These are phyloP conservation scores for Zygotorulaspora chibaensis DNA, from an alignment of 805 yeast genomes.

Conservation along the genomic window DNA sequence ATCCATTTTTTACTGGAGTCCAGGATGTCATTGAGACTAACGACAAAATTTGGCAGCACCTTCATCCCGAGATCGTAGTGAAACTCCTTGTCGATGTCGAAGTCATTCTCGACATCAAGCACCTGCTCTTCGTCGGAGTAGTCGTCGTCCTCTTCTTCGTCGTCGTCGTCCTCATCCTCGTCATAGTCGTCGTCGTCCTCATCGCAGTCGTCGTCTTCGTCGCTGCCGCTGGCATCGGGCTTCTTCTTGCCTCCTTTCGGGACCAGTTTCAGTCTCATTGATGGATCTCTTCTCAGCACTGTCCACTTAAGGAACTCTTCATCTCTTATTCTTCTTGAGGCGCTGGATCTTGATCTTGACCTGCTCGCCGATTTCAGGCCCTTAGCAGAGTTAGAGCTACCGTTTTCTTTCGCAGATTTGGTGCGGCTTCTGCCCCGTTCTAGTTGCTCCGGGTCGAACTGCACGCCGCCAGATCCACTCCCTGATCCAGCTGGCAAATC, in stretches of 20 bases:
- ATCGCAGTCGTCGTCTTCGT: slow-evolving; percentile 20
- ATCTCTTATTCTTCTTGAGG: slow-evolving; percentile 24
- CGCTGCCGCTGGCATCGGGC: slow-evolving; percentile 12
- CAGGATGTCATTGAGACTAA: slow-evolving; percentile 27
- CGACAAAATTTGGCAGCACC: slow-evolving; percentile 32
- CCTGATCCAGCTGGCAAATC: not conserved
- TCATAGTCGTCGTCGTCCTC: slow-evolving; percentile 30
- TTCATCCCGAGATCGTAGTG: slow-evolving; percentile 33
- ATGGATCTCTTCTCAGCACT: slow-evolving; percentile 69
- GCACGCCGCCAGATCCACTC: slow-evolving; percentile 17
- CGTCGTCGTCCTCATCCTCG: slow-evolving; percentile 59
- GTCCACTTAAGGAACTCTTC: slow-evolving; percentile 54
- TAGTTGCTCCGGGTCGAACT: slow-evolving; percentile 29
- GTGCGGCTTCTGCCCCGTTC: slow-evolving; percentile 31
- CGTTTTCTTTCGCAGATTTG: slow-evolving; percentile 13
- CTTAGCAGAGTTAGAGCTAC: slow-evolving; percentile 7
- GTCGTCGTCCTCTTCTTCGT: slow-evolving; percentile 39
- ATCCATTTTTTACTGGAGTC: slow-evolving; percentile 34
- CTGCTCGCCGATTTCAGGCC: slow-evolving; percentile 19
- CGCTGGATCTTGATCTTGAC: slow-evolving; percentile 33
- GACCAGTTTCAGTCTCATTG: slow-evolving; percentile 46
- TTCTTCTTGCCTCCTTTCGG: slow-evolving; percentile 18
- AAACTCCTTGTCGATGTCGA: slow-evolving; percentile 31
- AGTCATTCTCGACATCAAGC: slow-evolving; percentile 35
- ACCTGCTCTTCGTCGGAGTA: slow-evolving; percentile 40